Conservation (phyloP, 2,329 filamentous ascomycete genomes). For the Colletotrichum ledebouriae region DNA sequence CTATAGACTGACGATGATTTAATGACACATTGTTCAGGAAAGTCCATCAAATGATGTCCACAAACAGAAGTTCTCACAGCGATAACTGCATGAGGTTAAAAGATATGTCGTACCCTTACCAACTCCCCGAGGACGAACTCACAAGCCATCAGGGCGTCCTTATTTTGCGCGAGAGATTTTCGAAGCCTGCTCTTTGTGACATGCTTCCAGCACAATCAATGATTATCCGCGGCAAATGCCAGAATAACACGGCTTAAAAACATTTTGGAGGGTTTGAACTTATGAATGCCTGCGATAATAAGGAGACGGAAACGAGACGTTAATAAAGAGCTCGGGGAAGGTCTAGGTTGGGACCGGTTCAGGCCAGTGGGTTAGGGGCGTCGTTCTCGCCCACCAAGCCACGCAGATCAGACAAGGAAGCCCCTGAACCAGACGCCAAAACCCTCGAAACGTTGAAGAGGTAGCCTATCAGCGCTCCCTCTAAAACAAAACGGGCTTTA, state of each 20-base stretch:
- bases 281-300: no score
- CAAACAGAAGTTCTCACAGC: not conserved
- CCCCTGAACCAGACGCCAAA: constrained; percentile 16
- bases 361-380: constrained; percentile 7
- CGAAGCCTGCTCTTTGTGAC: not conserved
- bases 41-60: not conserved
- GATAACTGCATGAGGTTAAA: not conserved
- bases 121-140: constrained; percentile 37
- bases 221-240: not conserved
- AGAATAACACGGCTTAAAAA: not conserved
- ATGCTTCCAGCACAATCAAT: not conserved
- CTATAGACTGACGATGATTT: not conserved
- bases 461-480: not conserved
- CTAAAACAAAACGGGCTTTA: constrained; percentile 35
- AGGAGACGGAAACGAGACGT: not conserved
- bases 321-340: constrained; percentile 18
- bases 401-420: constrained; percentile 36
- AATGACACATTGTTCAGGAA: no score
- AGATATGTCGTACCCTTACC: not conserved
- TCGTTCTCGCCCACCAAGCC: not conserved
- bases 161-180: constrained; percentile 34
- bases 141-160: constrained; percentile 50
- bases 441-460: not conserved
- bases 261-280: not conserved
- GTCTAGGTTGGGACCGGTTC: not conserved